These are phyloP conservation scores for Triticum aestivum DNA, from an alignment of 176 grass and related monocot species.

Conservation along the genomic window IWGSC_CS_RefSeq_v2.1 NC_057812.1:569261398-569261897, in stretches of 20 bases:
- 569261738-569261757: neutral
- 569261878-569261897: constrained; percentile 33
- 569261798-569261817: neutral
- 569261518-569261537: neutral
- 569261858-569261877: constrained; percentile 35
- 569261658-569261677: neutral
- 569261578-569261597: neutral
- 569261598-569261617: neutral
- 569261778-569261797: neutral
- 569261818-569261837: constrained; percentile 48
- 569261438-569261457: neutral
- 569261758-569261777: neutral
- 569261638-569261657: too few species aligned
- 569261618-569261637: neutral
- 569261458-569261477: neutral
- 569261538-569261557: neutral
- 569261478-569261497: neutral
- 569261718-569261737: neutral
- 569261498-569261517: neutral
- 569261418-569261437: neutral
- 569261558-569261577: neutral
- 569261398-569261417: neutral
- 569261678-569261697: neutral
- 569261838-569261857: constrained; percentile 58
- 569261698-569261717: neutral